Percentiles rank a stretch among this genome's conserved stretches.
Evolutionary conservation across 169 alveolate genomes (phyloP).

Genomic region (Plasmodium chabaudi): DNA sequence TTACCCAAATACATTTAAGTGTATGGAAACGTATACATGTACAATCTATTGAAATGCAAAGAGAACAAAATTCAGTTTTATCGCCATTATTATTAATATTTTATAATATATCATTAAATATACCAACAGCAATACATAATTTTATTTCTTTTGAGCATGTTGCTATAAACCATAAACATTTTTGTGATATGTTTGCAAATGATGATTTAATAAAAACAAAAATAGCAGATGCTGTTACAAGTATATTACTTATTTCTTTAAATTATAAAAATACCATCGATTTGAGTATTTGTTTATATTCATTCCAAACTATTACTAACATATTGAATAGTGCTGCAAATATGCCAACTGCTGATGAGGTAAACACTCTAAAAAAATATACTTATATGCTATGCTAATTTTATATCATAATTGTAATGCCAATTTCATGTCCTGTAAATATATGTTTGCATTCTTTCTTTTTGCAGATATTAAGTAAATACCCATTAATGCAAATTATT

Average conservation of each 20-base stretch:
- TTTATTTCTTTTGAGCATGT: conserved; percentile 44
- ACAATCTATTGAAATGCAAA: conserved; percentile 73
- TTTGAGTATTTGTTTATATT: conserved; percentile 54
- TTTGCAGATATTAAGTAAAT: conserved; percentile 50
- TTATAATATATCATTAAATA: conserved; percentile 56
- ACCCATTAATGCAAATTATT: conserved; percentile 66
- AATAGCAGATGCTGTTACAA: conserved; percentile 58
- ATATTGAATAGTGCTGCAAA: conserved; percentile 63
- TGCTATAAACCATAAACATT: conserved; percentile 64
- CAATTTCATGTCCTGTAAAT: not conserved
- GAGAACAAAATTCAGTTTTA: conserved; percentile 71
- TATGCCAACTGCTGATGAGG: conserved; percentile 47
- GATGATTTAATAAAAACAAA: conserved; percentile 58
- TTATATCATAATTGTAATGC: not conserved
- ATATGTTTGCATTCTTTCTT: not conserved
- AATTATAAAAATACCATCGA: conserved; percentile 61
- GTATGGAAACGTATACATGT: conserved; percentile 71
- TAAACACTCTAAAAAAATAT: not conserved
- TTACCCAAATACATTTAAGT: conserved; percentile 51
- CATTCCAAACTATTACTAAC: conserved; percentile 42
- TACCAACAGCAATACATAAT: conserved; percentile 53
- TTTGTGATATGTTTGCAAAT: conserved; percentile 51
- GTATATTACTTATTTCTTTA: conserved; percentile 51
- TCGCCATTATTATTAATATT: conserved; percentile 49
- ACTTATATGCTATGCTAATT: not conserved